Base-by-base conservation (phyloP, 2,329 filamentous ascomycete genomes). In the Plectosphaerella sp. region DNA sequence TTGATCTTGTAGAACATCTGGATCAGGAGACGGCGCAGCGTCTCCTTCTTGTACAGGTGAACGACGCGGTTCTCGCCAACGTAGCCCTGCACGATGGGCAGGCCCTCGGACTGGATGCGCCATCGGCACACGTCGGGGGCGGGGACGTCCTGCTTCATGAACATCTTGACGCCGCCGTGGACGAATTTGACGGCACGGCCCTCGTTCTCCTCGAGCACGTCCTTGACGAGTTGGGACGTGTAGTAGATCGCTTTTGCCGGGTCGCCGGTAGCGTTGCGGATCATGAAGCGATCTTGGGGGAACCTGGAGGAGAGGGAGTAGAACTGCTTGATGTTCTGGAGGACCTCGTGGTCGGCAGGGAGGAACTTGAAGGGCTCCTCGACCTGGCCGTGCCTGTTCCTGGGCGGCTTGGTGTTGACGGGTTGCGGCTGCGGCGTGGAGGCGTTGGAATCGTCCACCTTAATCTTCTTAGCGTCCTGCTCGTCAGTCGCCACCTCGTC, bases 341-440 rank as follows among this genome's bases (percentile, higher is more conserved):
- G 86, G 54, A 94, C 89, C 3, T 84, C 74, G 66, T 97, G 89
- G 24, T 87, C 79, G 0, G 83, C 71, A 9, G 85, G 71, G 41
- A 99, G 80, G 66, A 91, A 99, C 67, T 96, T 97, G 79, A 96
- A 99, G 5, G 92, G 89, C 68, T 99, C 94, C 68, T 97, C 94
- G 58, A 85, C 79, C 15, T 81, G 82, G 47, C 75, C 77, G 54
- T 68, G 67, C 61, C 66, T 70, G 59, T 77, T 77, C 66, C 65
- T 71, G 66, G 62, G 69, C 54, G 69, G 67, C 57, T 70, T 72
- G n/a, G 45, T 47, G 53, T 58, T 62, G 37, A 55, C 50, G 45
- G 62, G 51, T 47, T 64, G 66, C 48, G 55, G 63, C 59, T 59
- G 63, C 54, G 37, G 50, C 57, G 51, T 42, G 15, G 35, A 18